Evolutionary conservation across 148 eudicot species (phyloP), one percentile per base, ranked within the genome.

Genomic region (Mesembryanthemum crystallinum): DNA sequence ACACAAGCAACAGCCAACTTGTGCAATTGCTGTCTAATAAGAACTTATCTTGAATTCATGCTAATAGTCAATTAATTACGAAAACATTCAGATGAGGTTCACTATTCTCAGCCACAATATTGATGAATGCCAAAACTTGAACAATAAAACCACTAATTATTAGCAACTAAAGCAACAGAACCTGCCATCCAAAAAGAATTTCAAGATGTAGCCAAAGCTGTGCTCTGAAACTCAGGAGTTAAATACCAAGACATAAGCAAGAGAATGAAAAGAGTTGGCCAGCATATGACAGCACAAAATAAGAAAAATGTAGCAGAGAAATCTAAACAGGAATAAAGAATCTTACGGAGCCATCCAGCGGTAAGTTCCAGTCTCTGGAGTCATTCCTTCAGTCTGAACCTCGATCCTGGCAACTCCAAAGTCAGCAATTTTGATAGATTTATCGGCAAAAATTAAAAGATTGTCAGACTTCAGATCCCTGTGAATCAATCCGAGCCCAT

Each of bases 341-440:
- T 49, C 97, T 89, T 86, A 95, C 98, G 98, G 98, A 82, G 98
- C 98, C 98, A 95, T 95, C 98, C 98, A 95, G 65, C 98, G 98
- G 76, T 95, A 95, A 15, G 98, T 95, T 76, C 98, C 98, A 0
- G 98, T 95, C 75, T 95, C 98, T 42, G 98, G 98, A 59, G 98
- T 94, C 98, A 94, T 94, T 67, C 98, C 98, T 83, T 95, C 98
- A 20, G 97, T 89, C 86, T 92, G 97, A 79, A 92, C 98, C 85
- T 95, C 98, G 77, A 95, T 95, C 74, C 98, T 86, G 70, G 97
- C 98, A 66, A 95, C 98, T 64, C 98, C 98, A 82, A 95, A 95
- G 86, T 95, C 98, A 1, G 98, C 98, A 81, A 95, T 95, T 84
- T 95, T 95, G 49, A 95, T 95, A 0, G 97, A 95, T 69, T 86